Conservation (phyloP, 495 filamentous ascomycete genomes). For the Neurospora tetraspora region DNA sequence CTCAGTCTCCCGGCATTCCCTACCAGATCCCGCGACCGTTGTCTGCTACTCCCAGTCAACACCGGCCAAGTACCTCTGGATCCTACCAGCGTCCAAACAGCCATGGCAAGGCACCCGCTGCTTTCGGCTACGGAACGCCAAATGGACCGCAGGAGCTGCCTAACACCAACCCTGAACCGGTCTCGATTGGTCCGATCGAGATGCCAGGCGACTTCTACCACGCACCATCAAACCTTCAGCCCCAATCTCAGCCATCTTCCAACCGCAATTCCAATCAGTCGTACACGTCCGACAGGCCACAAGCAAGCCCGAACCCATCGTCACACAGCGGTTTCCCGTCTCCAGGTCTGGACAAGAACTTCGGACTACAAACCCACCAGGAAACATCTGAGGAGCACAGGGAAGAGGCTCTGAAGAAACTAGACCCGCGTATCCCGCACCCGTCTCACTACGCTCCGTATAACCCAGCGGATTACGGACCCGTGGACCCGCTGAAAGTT, state of each 20-base stretch:
- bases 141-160: slow-evolving; percentile 16
- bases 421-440: slow-evolving; percentile 12
- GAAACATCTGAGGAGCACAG: slow-evolving; percentile 34
- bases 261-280: slow-evolving; percentile 24
- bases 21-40: slow-evolving; percentile 33
- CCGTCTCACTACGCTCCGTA: slow-evolving; percentile 24
- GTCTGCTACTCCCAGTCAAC: slow-evolving; percentile 15
- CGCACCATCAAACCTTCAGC: slow-evolving; percentile 11
- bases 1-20: slow-evolving; percentile 26
- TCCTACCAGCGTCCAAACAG: background rate
- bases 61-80: background rate
- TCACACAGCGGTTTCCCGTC: slow-evolving; percentile 21
- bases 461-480: slow-evolving; percentile 36
- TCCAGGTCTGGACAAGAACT: slow-evolving; percentile 25
- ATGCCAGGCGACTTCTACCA: slow-evolving; percentile 38
- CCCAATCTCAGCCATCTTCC: background rate
- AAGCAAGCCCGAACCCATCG: slow-evolving; percentile 19
- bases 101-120: background rate
- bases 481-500: slow-evolving; percentile 4
- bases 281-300: slow-evolving; percentile 18
- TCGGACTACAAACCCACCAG: slow-evolving; percentile 25
- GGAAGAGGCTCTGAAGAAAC: slow-evolving; percentile 14
- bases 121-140: slow-evolving; percentile 6
- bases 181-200: slow-evolving; percentile 26
- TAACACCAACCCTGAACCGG: slow-evolving; percentile 1